phyloP scores from a whole-genome alignment of 345 rosid species.

The Mallotus nudiflorus region DNA sequence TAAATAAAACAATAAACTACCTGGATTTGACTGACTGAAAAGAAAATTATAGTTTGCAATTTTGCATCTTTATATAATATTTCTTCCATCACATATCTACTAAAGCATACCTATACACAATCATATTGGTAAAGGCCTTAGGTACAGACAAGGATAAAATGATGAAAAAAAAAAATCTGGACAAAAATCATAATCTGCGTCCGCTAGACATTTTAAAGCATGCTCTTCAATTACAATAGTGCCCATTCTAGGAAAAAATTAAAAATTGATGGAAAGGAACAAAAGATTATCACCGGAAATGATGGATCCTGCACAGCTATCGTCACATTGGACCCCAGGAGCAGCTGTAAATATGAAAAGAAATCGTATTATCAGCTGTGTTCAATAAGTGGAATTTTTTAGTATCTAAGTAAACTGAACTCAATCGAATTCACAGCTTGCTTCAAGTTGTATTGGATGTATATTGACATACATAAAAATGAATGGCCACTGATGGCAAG shows the following conservation, averaged over 20 bases:
- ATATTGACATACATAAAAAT: neutral
- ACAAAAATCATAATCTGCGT: neutral
- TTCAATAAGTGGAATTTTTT: no score
- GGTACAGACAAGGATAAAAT: neutral
- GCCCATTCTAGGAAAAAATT: neutral
- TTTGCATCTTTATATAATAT: neutral
- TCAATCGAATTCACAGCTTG: neutral
- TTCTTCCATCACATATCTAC: neutral
- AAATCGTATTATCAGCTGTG: neutral
- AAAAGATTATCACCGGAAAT: slow-evolving; percentile 46
- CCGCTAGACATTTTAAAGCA: neutral
- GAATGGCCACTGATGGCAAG: neutral
- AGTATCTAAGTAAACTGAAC: neutral
- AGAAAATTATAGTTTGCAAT: neutral
- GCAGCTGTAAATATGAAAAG: slow-evolving; percentile 43
- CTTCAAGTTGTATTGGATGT: neutral
- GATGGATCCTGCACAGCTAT: slow-evolving; percentile 68
- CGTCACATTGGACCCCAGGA: slow-evolving; percentile 49
- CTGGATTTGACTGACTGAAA: neutral
- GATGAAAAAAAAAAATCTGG: neutral
- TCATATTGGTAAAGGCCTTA: neutral
- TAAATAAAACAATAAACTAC: no score
- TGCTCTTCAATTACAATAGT: neutral
- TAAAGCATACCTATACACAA: neutral
- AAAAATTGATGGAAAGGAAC: neutral